Conservation (phyloP, 176 grass and related monocot genomes). For the Ensete glaucum region DNA sequence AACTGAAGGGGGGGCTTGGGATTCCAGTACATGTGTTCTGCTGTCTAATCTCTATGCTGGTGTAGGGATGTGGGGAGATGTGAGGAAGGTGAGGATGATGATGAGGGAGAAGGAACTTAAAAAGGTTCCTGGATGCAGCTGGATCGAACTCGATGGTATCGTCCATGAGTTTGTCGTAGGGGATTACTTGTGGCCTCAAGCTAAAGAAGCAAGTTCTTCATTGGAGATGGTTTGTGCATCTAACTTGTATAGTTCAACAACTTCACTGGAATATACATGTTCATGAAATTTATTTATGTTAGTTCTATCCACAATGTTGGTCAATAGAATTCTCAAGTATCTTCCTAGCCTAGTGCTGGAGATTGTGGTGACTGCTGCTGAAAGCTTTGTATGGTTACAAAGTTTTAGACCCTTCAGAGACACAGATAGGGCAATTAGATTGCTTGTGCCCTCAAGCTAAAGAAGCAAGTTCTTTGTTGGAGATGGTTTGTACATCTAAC, state of each 20-base stretch:
- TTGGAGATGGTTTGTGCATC: background rate
- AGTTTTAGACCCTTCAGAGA: no score
- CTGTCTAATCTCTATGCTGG: constrained; percentile 20
- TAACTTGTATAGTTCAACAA: constrained; percentile 11
- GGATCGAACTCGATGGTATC: constrained; percentile 15
- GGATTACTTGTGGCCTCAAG: background rate
- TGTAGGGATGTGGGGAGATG: constrained; percentile 9
- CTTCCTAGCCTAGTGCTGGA: no score
- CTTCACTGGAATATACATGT: background rate
- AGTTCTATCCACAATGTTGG: background rate
- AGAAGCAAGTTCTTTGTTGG: background rate
- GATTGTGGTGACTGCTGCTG: no score
- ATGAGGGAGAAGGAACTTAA: constrained; percentile 12
- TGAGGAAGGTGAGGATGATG: background rate
- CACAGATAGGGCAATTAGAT: background rate
- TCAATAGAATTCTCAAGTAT: background rate
- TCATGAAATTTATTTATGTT: background rate
- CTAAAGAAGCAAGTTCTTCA: background rate
- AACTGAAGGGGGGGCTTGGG: background rate
- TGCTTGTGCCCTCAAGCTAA: background rate
- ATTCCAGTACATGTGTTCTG: constrained; percentile 7
- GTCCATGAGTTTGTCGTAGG: constrained; percentile 14
- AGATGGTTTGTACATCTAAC: background rate
- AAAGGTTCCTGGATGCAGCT: constrained; percentile 23
- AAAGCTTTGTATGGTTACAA: no score